phyloP scores from a whole-genome alignment of 495 filamentous ascomycete species.

The Amorphotheca resinae region DNA sequence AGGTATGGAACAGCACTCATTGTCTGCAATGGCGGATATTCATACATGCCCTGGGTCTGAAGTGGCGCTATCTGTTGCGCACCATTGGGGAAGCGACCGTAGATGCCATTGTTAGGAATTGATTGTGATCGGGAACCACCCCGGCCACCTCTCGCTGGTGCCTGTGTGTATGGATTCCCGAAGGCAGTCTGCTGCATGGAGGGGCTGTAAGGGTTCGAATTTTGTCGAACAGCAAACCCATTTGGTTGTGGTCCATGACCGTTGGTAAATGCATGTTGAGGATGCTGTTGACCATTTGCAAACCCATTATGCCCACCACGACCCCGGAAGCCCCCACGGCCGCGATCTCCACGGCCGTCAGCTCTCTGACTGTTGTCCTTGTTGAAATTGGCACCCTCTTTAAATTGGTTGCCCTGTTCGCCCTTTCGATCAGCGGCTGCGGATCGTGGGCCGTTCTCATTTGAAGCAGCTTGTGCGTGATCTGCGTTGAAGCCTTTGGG shows the following conservation, averaged over 20 bases:
- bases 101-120: slow-evolving; percentile 18
- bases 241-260: slow-evolving; percentile 32
- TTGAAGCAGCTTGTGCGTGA: slow-evolving; percentile 3
- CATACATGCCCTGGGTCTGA: slow-evolving; percentile 24
- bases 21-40: slow-evolving; percentile 38
- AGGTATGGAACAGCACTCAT: slow-evolving; percentile 55
- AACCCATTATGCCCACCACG: slow-evolving; percentile 34
- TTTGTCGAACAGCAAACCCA: slow-evolving; percentile 17
- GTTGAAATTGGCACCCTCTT: slow-evolving; percentile 4
- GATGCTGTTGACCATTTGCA: slow-evolving; percentile 23
- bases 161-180: slow-evolving; percentile 6
- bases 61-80: slow-evolving; percentile 14
- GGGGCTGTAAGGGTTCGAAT: slow-evolving; percentile 17
- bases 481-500: slow-evolving; percentile 9
- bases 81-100: slow-evolving; percentile 12
- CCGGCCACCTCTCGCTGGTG: slow-evolving; percentile 14
- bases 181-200: slow-evolving; percentile 22
- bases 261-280: slow-evolving; percentile 33
- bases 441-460: slow-evolving; percentile 10
- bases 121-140: slow-evolving; percentile 19
- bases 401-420: slow-evolving; percentile 18
- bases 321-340: slow-evolving; percentile 42
- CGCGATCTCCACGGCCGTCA: slow-evolving; percentile 38
- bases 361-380: slow-evolving; percentile 22
- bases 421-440: slow-evolving; percentile 14